Conservation (phyloP, 2,329 filamentous ascomycete species). For the Thielaviopsis populi region DNA sequence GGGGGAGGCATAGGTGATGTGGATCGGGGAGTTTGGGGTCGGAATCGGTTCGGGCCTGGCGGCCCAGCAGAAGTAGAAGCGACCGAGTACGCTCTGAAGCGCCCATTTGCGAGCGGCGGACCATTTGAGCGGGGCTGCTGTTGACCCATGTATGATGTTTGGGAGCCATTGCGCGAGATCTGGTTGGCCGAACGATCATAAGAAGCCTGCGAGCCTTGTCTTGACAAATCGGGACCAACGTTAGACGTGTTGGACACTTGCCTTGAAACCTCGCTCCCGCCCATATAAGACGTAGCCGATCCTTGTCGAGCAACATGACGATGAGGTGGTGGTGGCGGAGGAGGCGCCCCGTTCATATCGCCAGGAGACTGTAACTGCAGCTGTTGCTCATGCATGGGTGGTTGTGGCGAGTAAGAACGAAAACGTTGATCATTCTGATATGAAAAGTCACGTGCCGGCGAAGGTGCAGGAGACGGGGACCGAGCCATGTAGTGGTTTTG, state of each 20-base stretch:
- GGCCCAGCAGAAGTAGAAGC: background rate
- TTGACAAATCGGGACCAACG: conserved; percentile 21
- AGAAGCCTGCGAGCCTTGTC: conserved; percentile 29
- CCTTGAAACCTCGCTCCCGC: conserved; percentile 19
- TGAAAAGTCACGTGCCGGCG: conserved; percentile 24
- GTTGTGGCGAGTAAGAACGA: conserved; percentile 18
- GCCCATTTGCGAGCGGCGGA: conserved; percentile 10
- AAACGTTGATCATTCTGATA: conserved; percentile 23
- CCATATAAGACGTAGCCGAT: conserved; percentile 27
- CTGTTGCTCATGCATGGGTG: conserved; percentile 14
- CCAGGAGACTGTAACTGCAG: conserved; percentile 14
- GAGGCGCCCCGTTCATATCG: conserved; percentile 42
- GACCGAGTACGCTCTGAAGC: conserved; percentile 14
- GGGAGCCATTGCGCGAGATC: conserved; percentile 25
- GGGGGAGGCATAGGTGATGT: conserved; percentile 55
- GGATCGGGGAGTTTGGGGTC: conserved; percentile 38
- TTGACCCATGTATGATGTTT: conserved; percentile 22
- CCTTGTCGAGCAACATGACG: conserved; percentile 41
- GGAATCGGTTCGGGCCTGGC: conserved; percentile 9
- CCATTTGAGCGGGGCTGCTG: conserved; percentile 5
- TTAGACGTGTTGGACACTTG: conserved; percentile 18
- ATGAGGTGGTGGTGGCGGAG: conserved; percentile 73
- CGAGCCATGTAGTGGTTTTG: conserved; percentile 15
- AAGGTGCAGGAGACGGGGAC: conserved; percentile 26
- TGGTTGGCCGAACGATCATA: conserved; percentile 22